A percentile compares a stretch with the other conserved stretches of the same genome.
Evolutionary conservation across 768 basidiomycete species (phyloP).

Genomic region (Cyathus striatus): DNA sequence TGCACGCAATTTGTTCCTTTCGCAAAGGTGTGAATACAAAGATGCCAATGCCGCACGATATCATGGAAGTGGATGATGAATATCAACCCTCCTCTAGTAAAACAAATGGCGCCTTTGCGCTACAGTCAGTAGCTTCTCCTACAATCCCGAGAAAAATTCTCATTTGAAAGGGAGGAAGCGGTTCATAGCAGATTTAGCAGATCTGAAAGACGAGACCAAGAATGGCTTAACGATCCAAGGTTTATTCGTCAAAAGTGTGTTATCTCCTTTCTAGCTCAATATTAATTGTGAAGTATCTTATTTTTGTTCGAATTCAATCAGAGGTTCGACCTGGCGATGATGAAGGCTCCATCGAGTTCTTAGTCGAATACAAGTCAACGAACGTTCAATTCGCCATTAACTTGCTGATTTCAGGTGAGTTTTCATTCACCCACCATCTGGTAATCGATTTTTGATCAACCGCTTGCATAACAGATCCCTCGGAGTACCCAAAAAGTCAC

Average conservation of each 20-base stretch:
- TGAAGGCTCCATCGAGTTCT: conserved; percentile 57
- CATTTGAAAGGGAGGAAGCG: conserved; percentile 52
- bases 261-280: neutral
- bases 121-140: too few species aligned
- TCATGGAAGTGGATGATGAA: too few species aligned
- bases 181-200: conserved; percentile 52
- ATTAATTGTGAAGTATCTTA: conserved; percentile 35
- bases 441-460: too few species aligned
- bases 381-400: conserved; percentile 31
- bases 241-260: conserved; percentile 37
- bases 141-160: conserved; percentile 30
- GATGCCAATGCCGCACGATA: too few species aligned
- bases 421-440: neutral
- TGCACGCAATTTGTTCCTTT: too few species aligned
- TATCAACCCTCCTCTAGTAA: too few species aligned
- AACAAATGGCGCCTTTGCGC: too few species aligned
- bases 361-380: conserved; percentile 27
- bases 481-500: conserved; percentile 61
- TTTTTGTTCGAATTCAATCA: conserved; percentile 18
- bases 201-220: conserved; percentile 32
- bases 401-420: conserved; percentile 46
- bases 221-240: conserved; percentile 29
- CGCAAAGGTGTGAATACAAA: too few species aligned
- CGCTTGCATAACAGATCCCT: conserved; percentile 39
- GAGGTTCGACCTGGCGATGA: conserved; percentile 55